Evolutionary conservation across 2,329 filamentous ascomycete genomes (phyloP).

Genomic region (Tolypocladium pustulatum): DNA sequence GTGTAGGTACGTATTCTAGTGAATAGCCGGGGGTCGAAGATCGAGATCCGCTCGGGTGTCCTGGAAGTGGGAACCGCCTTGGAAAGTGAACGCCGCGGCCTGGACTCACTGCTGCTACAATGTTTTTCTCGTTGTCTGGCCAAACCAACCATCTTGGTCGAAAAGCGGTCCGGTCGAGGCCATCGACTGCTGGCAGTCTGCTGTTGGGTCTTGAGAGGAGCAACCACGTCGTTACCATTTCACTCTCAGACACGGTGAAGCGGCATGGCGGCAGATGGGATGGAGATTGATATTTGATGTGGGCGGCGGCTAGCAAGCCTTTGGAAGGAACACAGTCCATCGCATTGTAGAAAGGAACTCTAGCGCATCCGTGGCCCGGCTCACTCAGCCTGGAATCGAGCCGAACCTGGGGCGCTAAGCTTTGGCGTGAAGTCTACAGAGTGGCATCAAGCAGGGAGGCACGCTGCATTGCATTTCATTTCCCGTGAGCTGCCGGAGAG

Average conservation of each 20-base stretch:
- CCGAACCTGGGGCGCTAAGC: neutral
- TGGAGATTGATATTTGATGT: neutral
- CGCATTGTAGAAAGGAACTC: too few relatives aligned
- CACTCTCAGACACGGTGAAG: neutral
- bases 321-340: too few relatives aligned
- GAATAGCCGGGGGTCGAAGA: neutral
- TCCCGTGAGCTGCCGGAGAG: neutral
- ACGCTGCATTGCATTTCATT: neutral
- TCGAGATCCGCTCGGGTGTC: neutral
- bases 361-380: too few relatives aligned
- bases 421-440: neutral
- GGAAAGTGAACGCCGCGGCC: neutral
- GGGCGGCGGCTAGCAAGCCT: neutral
- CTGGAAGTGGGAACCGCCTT: neutral
- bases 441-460: neutral
- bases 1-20: neutral
- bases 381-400: neutral
- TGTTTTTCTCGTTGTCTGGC: neutral
- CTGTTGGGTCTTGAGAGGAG: neutral
- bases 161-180: neutral
- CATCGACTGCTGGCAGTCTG: neutral
- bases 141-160: neutral
- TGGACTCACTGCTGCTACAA: neutral
- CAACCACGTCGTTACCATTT: neutral
- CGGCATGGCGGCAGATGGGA: neutral